These are phyloP conservation scores for Trichophyton equinum DNA, from an alignment of 2,329 filamentous ascomycete genomes.

Conservation along the genomic window DNA sequence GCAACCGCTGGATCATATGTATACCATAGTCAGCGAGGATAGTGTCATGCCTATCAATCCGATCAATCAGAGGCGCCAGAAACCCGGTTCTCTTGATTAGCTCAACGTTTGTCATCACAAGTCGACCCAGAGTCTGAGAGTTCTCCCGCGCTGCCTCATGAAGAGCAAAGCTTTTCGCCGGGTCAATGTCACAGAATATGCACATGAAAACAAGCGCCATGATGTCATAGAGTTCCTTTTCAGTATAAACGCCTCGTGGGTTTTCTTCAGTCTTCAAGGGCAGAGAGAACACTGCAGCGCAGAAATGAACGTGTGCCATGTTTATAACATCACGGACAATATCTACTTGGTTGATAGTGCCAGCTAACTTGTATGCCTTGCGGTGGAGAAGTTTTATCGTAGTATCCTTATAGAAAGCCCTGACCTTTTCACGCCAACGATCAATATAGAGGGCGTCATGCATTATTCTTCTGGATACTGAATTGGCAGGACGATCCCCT, in stretches of 20 bases:
- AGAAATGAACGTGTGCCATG: constrained; percentile 17
- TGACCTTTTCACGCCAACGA: constrained; percentile 12
- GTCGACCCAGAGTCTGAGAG: constrained; percentile 25
- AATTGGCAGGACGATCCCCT: constrained; percentile 14
- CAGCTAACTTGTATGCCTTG: constrained; percentile 36
- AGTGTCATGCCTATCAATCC: constrained; percentile 20
- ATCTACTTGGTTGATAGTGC: constrained; percentile 19
- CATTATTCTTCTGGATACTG: constrained; percentile 14
- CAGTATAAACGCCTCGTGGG: constrained; percentile 30
- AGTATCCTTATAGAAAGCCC: constrained; percentile 13
- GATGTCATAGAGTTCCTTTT: constrained; percentile 42
- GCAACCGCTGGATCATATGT: constrained; percentile 43
- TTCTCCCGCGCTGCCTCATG: constrained; percentile 33
- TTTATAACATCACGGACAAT: constrained; percentile 18
- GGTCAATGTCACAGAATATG: constrained; percentile 38
- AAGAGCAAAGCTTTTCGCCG: constrained; percentile 36
- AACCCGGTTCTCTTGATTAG: constrained; percentile 22
- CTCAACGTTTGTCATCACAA: constrained; percentile 31
- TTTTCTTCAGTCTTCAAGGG: constrained; percentile 18
- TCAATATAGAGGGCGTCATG: constrained; percentile 14
- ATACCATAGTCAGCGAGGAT: constrained; percentile 40
- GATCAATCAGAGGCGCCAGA: constrained; percentile 22
- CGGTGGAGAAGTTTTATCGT: constrained; percentile 12
- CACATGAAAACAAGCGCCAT: constrained; percentile 37
- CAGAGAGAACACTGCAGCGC: constrained; percentile 18